Conservation (phyloP, 352 stramenopile genomes). For the Globisporangium heterothallicum region DNA sequence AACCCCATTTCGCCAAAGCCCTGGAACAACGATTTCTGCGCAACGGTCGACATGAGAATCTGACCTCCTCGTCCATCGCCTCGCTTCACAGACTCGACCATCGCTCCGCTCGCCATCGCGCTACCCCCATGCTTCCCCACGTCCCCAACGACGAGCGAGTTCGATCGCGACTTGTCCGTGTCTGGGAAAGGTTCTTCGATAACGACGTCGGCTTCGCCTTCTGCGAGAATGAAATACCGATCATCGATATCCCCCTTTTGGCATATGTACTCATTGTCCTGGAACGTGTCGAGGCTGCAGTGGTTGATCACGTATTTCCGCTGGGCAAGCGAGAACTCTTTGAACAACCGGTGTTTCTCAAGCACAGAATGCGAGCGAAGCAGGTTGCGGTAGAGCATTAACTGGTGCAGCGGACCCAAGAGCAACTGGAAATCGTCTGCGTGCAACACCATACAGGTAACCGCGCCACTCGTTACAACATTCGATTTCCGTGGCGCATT, state of each 20-base stretch:
- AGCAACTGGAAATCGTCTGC: constrained; percentile 34
- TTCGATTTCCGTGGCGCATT: constrained; percentile 29
- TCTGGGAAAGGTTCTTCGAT: constrained; percentile 28
- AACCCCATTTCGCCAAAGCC: constrained; percentile 81
- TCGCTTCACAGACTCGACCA: not conserved
- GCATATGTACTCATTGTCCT: constrained; percentile 40
- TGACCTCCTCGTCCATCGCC: constrained; percentile 7
- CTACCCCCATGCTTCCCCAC: not conserved
- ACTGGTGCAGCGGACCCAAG: constrained; percentile 40
- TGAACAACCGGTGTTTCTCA: constrained; percentile 61
- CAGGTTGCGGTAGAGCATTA: constrained; percentile 55
- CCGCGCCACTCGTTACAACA: constrained; percentile 44
- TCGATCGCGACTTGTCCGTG: not conserved
- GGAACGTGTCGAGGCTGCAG: constrained; percentile 40
- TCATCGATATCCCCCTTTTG: constrained; percentile 52
- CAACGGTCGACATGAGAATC: constrained; percentile 28
- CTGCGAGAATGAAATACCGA: constrained; percentile 61
- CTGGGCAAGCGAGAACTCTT: constrained; percentile 34
- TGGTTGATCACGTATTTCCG: constrained; percentile 43
- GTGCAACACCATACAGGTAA: constrained; percentile 43
- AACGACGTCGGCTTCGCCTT: constrained; percentile 53
- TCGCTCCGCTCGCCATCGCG: not conserved
- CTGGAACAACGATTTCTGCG: constrained; percentile 55
- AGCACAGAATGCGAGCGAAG: constrained; percentile 50
- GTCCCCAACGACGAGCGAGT: constrained; percentile 2